phyloP scores from a whole-genome alignment of 768 basidiomycete species.

The Serendipita vermifera region DNA sequence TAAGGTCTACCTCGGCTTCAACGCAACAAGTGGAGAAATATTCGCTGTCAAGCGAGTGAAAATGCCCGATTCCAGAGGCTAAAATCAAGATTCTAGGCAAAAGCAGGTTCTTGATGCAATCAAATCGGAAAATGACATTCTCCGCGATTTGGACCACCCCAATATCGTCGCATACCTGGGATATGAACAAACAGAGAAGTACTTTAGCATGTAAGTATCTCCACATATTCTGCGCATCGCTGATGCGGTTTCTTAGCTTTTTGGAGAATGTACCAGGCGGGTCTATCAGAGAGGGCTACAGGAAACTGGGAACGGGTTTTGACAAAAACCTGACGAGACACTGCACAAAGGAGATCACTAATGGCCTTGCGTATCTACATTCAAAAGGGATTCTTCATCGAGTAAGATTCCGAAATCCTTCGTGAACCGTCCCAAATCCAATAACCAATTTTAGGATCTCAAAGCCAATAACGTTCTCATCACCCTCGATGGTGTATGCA shows the following conservation, averaged over 20 bases:
- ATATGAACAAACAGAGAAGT: constrained; percentile 24
- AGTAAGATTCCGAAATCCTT: constrained; percentile 17
- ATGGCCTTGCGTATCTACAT: constrained; percentile 35
- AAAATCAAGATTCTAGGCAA: constrained; percentile 30
- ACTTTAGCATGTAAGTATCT: constrained; percentile 26
- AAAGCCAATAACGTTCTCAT: constrained; percentile 41
- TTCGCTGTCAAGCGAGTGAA: neutral
- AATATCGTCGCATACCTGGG: constrained; percentile 38
- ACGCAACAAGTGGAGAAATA: constrained; percentile 24
- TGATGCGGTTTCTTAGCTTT: constrained; percentile 25
- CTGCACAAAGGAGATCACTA: constrained; percentile 35
- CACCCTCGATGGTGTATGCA: constrained; percentile 32
- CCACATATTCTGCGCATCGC: neutral
- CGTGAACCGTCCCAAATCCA: neutral
- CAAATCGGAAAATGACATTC: constrained; percentile 34
- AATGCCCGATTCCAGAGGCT: constrained; percentile 29
- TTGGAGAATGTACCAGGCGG: constrained; percentile 40
- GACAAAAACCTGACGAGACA: constrained; percentile 31
- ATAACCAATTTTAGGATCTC: constrained; percentile 24
- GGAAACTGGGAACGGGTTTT: constrained; percentile 31
- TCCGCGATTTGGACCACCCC: constrained; percentile 36
- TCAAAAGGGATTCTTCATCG: constrained; percentile 31
- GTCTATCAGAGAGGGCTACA: constrained; percentile 31
- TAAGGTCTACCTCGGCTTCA: constrained; percentile 35
- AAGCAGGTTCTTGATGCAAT: constrained; percentile 30